A percentile compares a stretch with the other conserved stretches of the same genome.
Conservation (phyloP, 2,329 filamentous ascomycete species). For the Calonectria fujianensis region DNA sequence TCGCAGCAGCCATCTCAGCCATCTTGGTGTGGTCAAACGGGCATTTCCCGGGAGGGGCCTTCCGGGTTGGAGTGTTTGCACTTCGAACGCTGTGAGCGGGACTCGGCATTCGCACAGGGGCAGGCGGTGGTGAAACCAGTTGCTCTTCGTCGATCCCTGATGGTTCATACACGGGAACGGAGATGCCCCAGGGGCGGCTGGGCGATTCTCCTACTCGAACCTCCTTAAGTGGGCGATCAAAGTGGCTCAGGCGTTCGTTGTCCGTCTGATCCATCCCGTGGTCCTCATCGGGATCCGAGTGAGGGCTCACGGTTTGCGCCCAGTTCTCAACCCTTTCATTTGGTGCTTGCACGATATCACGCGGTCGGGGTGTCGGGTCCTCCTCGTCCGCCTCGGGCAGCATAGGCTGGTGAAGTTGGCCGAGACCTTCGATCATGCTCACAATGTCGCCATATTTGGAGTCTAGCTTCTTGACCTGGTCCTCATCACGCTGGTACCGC, state of each 20-base stretch:
- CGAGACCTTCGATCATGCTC: constrained; percentile 94
- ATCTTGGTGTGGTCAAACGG: constrained; percentile 74
- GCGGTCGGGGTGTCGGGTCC: constrained; percentile 63
- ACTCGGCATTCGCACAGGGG: constrained; percentile 71
- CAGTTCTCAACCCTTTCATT: constrained; percentile 88
- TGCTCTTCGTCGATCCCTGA: constrained; percentile 61
- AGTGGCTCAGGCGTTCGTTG: constrained; percentile 81
- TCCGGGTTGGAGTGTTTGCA: constrained; percentile 53
- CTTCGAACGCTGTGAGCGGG: constrained; percentile 55
- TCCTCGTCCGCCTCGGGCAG: constrained; percentile 77
- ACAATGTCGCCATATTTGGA: constrained; percentile 95
- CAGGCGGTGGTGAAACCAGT: constrained; percentile 74
- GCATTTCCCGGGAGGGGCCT: constrained; percentile 68
- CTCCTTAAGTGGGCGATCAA: constrained; percentile 90
- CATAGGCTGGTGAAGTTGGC: constrained; percentile 91
- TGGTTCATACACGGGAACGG: constrained; percentile 78
- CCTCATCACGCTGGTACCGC: constrained; percentile 90
- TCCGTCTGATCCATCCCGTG: constrained; percentile 61
- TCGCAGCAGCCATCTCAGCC: constrained; percentile 61
- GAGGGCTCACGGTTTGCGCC: constrained; percentile 84
- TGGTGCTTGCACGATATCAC: constrained; percentile 71
- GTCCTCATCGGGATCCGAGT: constrained; percentile 59
- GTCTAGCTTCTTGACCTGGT: constrained; percentile 90
- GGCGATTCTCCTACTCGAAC: constrained; percentile 95
- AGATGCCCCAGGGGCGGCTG: constrained; percentile 94